Evolutionary conservation across 768 basidiomycete genomes (phyloP).

Genomic region (Tephrocybe sp.): DNA sequence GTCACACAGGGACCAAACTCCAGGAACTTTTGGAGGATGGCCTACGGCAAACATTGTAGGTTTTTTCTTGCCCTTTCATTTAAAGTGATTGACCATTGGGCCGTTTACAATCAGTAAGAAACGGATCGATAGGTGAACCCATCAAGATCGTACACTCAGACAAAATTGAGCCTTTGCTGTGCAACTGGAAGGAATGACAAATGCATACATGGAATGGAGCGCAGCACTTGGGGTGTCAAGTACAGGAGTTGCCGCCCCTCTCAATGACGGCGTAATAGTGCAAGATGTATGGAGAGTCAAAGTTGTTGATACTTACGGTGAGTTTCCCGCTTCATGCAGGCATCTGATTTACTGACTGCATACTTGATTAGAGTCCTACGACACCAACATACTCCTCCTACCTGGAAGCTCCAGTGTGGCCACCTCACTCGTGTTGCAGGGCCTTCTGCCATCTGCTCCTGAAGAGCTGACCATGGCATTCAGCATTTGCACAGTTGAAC

Average conservation of each 20-base stretch:
- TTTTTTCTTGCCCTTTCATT: too few relatives aligned
- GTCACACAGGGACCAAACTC: too few relatives aligned
- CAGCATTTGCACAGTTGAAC: conserved; percentile 20
- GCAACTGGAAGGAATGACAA: too few relatives aligned
- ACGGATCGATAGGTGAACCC: too few relatives aligned
- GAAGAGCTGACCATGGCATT: conserved; percentile 18
- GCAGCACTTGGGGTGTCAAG: not conserved
- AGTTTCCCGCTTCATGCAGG: not conserved
- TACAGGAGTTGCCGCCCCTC: not conserved
- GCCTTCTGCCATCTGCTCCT: conserved; percentile 26
- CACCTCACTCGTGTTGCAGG: conserved; percentile 20
- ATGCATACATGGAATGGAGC: conserved; percentile 14
- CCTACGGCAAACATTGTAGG: too few relatives aligned
- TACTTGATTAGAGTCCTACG: not conserved
- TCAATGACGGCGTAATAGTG: too few relatives aligned
- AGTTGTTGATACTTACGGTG: conserved; percentile 10
- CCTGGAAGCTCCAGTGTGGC: conserved; percentile 7
- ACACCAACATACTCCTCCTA: not conserved
- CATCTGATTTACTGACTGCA: not conserved
- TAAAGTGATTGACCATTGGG: too few relatives aligned
- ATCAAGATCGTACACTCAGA: too few relatives aligned
- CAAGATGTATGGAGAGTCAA: not conserved
- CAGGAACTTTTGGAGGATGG: too few relatives aligned
- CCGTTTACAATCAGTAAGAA: too few relatives aligned
- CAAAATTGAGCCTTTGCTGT: too few relatives aligned